Evolutionary conservation across 305 asterid genomes (phyloP), one percentile per base, ranked within the genome.

Genomic region (Fraxinus nigra): DNA sequence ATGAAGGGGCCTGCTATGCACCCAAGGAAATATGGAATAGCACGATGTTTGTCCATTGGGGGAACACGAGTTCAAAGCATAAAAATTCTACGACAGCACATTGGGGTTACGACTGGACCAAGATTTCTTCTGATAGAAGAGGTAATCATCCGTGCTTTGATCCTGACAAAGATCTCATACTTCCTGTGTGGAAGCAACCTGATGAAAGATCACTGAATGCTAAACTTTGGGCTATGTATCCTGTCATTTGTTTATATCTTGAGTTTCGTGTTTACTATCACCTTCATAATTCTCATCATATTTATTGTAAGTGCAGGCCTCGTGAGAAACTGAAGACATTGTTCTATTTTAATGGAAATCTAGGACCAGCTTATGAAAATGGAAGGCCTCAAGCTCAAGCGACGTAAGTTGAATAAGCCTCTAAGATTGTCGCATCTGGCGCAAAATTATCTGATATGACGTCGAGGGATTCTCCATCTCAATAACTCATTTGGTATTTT

Each of bases 1-100:
- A 96, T 81, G 99, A 96, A 89, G 97, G 99, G 82, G 99, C 99
- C 82, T 96, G 99, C 90, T 93, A 93, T 88, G 98, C 99, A 75
- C 98, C 99, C 1, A 96, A 92, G 90, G 99, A 96, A 83, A 96
- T 94, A 86, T 94, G 99, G 98, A 91, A 91, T 89, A 94, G 99
- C 88, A 92, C 87, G 91, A 94, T 94, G 99, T 86, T 96, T 85
- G 99, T 96, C 81, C 99, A 96, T 76, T 94, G 99, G 98, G 99
- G 97, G 69, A 96, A 96, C 88, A 92, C 98, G 38, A 93, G 94
- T 88, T 87, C 93, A 9, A 94, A 96, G 90, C 90, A 96, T 86
- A 96, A 91, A 77, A 88, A 90, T 87, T 96, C 98, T 35, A 96
- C 98, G 56, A 96, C 99, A 72, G 99, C 99, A 11, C 94, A 94